Evolutionary conservation across 495 filamentous ascomycete species (phyloP), one percentile per base, ranked within the genome.

Genomic region (Diplogelasinospora grovesii): DNA sequence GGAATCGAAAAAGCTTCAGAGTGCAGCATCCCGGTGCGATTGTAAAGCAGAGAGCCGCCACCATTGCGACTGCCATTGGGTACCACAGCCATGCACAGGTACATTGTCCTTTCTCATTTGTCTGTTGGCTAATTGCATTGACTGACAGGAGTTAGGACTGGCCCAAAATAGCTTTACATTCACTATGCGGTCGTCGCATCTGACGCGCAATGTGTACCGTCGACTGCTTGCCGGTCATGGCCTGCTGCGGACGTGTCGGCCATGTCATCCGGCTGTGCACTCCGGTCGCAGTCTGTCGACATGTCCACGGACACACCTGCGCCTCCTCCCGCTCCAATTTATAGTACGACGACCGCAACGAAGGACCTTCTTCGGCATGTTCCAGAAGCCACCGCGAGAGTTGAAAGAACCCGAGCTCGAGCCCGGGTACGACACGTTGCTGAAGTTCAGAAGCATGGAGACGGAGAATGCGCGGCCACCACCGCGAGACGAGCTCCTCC

Each of bases 151-250:
- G 21, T 10, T 13, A 59, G 42, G 20, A 45, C 49, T 48, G 41
- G 23, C 45, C 42, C 26, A 10, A 21, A 45, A 22, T 50, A 60
- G 43, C 37, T 45, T 36, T 40, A 57, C 46, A 59, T 48, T 53
- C 62, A 53, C 61, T 46, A 93, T 93, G 88, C 84, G 82, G 55
- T 89, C n/a, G n/a, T n/a, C 87, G 61, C 83, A 87, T 55, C 75
- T 94, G 49, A 81, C 85, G 35, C 76, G 82, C 61, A 64, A 74
- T 58, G 80, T 87, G 48, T 85, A 89, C 57, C 74, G 75, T 41
- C 75, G 77, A 49, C 70, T 90, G 39, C 68, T 85, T 44, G 70
- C 78, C 52, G 79, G 78, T 61, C 71, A 81, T 54, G 74, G 78
- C 40, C 60, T 45, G 41, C 81, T 52, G 46, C 70, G 22, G 47